Base-by-base conservation (phyloP, 805 yeast genomes). In the Lipomyces sp. region DNA sequence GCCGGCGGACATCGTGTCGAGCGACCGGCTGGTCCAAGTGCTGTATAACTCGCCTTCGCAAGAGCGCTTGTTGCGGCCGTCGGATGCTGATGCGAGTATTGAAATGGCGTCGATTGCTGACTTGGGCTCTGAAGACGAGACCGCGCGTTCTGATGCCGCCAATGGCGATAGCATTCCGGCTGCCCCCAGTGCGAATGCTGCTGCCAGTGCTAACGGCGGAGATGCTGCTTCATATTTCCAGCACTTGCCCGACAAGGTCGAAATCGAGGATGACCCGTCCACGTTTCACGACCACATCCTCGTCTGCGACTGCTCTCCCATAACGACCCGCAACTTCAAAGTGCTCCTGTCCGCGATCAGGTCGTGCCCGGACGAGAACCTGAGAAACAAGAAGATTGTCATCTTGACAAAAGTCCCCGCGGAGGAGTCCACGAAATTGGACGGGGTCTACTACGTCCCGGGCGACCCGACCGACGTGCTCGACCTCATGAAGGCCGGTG, bases 221-320 rank as follows among this genome's bases (percentile, higher is more conserved):
- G n/a, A n/a, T n/a, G n/a, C n/a, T n/a, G n/a, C n/a, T n/a, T n/a
- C n/a, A n/a, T n/a, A n/a, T n/a, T n/a, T n/a, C n/a, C n/a, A n/a
- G n/a, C n/a, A n/a, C 14, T 13, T 31, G 34, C 11, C 14, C 11
- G 14, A 31, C 14, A 31, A 31, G 14, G 34, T 13, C 14, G 34
- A 31, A 11, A 14, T 13, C 34, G 34, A 31, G 34, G 7, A 13
- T 10, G 26, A 33, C 23, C 13, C 31, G 21, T 18, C 19, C 4
- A 24, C 28, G 21, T 34, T 43, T 14, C 21, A 34, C 19, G 41
- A 37, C 28, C 53, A 49, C 19, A 16, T 49, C 26, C 33, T 49
- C 3, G 23, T 49, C 19, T 49, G 53, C 40, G 53, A 49, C 23
- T 49, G 53, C 26, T 49, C 53, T 2, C 45, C 43, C 26, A 19